phyloP scores from a whole-genome alignment of 345 rosid genomes.

The Rhodamnia argentea region DNA sequence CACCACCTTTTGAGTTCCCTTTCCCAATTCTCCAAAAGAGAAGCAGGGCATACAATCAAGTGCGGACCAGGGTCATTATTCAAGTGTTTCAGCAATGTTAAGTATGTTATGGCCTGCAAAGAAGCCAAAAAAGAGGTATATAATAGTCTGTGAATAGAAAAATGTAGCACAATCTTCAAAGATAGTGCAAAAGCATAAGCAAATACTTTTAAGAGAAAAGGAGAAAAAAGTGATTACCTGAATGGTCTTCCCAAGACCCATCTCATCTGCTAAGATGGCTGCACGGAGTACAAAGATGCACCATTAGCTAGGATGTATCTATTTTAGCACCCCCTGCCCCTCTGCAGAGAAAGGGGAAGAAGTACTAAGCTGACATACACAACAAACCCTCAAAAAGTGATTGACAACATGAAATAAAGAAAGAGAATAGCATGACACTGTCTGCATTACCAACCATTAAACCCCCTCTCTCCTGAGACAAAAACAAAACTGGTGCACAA shows the following conservation, averaged over 20 bases:
- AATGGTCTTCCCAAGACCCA: slow-evolving; percentile 98
- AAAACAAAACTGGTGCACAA: not conserved
- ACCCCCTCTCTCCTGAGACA: not conserved
- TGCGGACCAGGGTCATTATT: slow-evolving; percentile 92
- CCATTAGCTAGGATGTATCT: slow-evolving; percentile 3
- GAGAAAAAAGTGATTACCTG: slow-evolving; percentile 43
- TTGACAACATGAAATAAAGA: not conserved
- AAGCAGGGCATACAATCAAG: slow-evolving; percentile 94
- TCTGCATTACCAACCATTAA: not conserved
- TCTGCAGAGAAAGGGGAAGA: not conserved
- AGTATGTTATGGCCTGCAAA: slow-evolving; percentile 79
- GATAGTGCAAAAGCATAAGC: not conserved
- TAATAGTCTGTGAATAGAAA: not conserved
- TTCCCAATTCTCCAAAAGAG: slow-evolving; percentile 97
- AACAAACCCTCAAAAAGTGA: not conserved
- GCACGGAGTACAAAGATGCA: slow-evolving; percentile 23
- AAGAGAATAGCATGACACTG: not conserved
- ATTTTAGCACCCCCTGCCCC: not conserved
- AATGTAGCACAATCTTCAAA: not conserved
- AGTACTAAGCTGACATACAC: not conserved
- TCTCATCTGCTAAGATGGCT: slow-evolving; percentile 98
- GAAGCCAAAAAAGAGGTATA: not conserved
- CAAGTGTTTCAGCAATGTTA: slow-evolving; percentile 63
- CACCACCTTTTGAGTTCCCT: slow-evolving; percentile 97
- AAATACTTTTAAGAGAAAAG: not conserved